Conservation (phyloP, 176 grass and related monocot species). For the Carex scoparia region DNA sequence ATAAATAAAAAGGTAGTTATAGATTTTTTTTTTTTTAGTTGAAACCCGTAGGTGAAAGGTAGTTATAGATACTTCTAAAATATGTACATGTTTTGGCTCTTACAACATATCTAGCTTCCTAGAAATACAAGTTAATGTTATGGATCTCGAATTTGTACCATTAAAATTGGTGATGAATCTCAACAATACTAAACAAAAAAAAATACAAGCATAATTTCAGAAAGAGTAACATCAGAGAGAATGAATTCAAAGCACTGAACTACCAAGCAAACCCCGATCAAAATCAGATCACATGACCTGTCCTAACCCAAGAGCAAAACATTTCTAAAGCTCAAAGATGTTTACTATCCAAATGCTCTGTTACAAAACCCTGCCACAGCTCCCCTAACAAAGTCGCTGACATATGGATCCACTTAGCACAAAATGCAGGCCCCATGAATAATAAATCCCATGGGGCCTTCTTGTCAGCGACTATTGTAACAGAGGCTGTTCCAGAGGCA, state of each 20-base stretch:
- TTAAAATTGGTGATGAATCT: no score
- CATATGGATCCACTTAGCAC: neutral
- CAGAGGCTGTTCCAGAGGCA: neutral
- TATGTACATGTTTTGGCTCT: no score
- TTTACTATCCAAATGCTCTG: neutral
- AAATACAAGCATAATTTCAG: neutral
- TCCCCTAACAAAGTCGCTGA: neutral
- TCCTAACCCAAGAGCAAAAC: neutral
- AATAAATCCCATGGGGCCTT: neutral
- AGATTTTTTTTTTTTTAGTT: no score
- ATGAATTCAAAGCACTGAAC: neutral
- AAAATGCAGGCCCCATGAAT: neutral
- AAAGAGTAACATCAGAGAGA: neutral
- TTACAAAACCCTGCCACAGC: neutral
- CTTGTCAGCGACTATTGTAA: neutral
- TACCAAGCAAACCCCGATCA: neutral
- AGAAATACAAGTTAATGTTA: no score
- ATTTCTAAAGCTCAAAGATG: neutral
- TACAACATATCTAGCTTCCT: no score
- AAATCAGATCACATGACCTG: neutral
- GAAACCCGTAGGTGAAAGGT: no score
- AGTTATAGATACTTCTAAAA: no score
- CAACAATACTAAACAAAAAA: neutral
- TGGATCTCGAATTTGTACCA: no score
- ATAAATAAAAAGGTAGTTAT: no score